Percentiles rank a stretch among this genome's conserved stretches.
phyloP scores from a whole-genome alignment of 2,329 filamentous ascomycete species.

The Tolypocladium nubicola region DNA sequence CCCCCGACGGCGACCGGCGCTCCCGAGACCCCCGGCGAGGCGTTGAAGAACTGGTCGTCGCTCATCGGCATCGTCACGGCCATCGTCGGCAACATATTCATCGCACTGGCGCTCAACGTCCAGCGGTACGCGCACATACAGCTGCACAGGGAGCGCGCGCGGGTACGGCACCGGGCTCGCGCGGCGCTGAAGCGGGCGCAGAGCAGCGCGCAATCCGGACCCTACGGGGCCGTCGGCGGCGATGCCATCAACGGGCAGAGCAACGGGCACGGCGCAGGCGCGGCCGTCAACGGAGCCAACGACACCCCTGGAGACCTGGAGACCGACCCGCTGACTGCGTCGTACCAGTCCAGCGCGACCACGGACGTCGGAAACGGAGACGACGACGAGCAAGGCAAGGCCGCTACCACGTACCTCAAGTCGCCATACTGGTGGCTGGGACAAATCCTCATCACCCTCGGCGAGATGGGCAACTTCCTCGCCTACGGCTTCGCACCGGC shows the following conservation, averaged over 20 bases:
- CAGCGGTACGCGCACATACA: conserved; percentile 91
- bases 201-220: conserved; percentile 13
- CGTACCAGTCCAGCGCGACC: conserved; percentile 30
- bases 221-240: conserved; percentile 23
- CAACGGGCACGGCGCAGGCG: conserved; percentile 12
- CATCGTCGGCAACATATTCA: conserved; percentile 85
- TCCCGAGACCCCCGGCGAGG: conserved; percentile 29
- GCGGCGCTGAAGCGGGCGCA: conserved; percentile 38
- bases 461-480: conserved; percentile 92
- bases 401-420: conserved; percentile 64
- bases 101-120: conserved; percentile 90
- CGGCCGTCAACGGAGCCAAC: conserved; percentile 21
- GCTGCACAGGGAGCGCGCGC: conserved; percentile 59
- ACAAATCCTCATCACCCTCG: conserved; percentile 83
- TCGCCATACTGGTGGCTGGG: conserved; percentile 97
- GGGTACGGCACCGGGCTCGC: conserved; percentile 43
- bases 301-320: conserved; percentile 26
- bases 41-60: conserved; percentile 70
- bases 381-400: conserved; percentile 20
- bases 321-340: conserved; percentile 40
- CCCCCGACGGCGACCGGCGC: conserved; percentile 6
- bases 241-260: conserved; percentile 4
- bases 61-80: conserved; percentile 91
- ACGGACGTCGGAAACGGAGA: conserved; percentile 12
- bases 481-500: conserved; percentile 96